Base-by-base conservation (phyloP, 768 basidiomycete genomes). In the Xerocomus potaroensis region DNA sequence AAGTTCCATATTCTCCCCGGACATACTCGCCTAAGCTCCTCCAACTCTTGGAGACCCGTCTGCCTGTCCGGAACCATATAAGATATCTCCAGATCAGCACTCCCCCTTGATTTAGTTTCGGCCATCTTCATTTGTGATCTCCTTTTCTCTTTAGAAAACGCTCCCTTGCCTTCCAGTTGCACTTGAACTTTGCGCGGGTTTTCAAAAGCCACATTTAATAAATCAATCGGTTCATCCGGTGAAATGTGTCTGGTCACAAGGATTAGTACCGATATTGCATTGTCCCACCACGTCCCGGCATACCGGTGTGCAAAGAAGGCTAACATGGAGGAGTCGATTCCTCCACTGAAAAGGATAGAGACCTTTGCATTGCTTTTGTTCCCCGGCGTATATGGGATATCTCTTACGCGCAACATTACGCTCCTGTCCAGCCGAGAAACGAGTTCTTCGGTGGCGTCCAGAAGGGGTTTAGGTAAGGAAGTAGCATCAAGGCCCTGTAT, bases 191-290 rank as follows among this genome's bases (percentile, higher is more conserved):
- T 86, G 6, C 91, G 79, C n/a, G 92, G 92, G 59, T 96, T 96
- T 62, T 97, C 92, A 55, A 97, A 97, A 1, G 91, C 90, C 5
- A 97, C 91, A 57, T 96, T 96, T 8, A 97, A 71, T 2, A 97
- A 70, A 60, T 97, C 94, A 41, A 97, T 91, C 0, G 91, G 87
- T 61, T 96, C 92, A 36, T 79, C 72, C 15, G 69, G 41, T 9
- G 88, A 82, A 27, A 92, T 62, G 61, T 90, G 79, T 48, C 92
- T 94, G 50, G 19, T 36, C 50, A 37, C 6, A 6, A 40, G 43
- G 42, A 30, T 32, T 16, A 33, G 43, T 21, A 47, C 36, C 3
- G 40, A 7, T 11, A 7, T 42, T 18, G 16, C 15, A 14, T 35
- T 26, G 36, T 6, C 26, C 15, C 29, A 26, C 11, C 7, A 34